Conservation (phyloP, 345 rosid species). For the Physaria fendleri region DNA sequence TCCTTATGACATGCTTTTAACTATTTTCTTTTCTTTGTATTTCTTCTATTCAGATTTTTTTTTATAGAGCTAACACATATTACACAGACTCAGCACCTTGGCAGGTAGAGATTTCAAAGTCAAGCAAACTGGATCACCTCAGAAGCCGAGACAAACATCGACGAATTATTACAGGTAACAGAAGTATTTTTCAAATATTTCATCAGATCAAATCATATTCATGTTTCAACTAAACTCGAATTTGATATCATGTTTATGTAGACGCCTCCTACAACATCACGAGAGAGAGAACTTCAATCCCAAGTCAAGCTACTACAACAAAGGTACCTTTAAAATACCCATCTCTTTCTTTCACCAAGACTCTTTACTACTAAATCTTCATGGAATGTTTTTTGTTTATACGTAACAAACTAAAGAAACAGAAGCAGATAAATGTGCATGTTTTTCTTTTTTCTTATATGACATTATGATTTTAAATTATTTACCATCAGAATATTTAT, state of each 20-base stretch:
- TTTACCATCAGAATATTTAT: no score
- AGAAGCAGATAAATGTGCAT: constrained; percentile 60
- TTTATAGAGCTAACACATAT: no score
- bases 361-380: no score
- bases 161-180: constrained; percentile 63
- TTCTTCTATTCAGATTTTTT: no score
- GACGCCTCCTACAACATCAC: constrained; percentile 45
- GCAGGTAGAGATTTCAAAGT: constrained; percentile 52
- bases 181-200: not conserved
- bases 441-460: constrained; percentile 44
- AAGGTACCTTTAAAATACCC: no score
- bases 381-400: no score
- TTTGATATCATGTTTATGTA: constrained; percentile 32
- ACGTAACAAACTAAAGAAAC: constrained; percentile 78
- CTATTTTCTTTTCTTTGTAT: no score
- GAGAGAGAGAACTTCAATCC: constrained; percentile 75
- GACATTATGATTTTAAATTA: no score
- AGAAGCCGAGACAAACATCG: constrained; percentile 42
- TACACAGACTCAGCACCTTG: no score
- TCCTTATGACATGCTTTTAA: no score
- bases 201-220: not conserved
- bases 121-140: constrained; percentile 50
- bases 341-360: no score
- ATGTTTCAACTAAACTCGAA: not conserved
- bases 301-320: constrained; percentile 66